Evolutionary conservation across 148 eudicot genomes (phyloP).

Genomic region (Arctostaphylos glauca): DNA sequence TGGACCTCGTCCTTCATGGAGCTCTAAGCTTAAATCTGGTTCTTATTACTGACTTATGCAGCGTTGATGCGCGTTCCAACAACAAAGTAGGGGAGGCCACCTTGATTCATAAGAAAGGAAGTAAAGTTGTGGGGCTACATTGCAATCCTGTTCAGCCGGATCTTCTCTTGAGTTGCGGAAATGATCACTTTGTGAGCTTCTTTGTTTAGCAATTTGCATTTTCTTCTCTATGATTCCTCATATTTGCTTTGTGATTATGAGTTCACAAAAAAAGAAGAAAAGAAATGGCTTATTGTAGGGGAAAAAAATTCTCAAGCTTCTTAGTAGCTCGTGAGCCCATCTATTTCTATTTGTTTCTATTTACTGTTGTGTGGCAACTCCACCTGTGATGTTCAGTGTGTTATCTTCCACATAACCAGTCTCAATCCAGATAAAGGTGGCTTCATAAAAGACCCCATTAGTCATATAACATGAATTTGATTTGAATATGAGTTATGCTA

Average conservation of each 20-base stretch:
- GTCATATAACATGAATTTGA: too few species aligned
- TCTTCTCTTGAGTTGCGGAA: slow-evolving; percentile 91
- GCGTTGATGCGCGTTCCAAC: slow-evolving; percentile 83
- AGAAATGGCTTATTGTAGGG: neutral
- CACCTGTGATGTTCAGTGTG: too few species aligned
- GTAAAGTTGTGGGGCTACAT: slow-evolving; percentile 89
- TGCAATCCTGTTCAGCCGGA: slow-evolving; percentile 97
- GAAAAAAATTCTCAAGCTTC: neutral
- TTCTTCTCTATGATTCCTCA: neutral
- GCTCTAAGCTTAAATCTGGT: neutral
- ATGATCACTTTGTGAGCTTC: slow-evolving; percentile 89
- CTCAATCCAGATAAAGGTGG: too few species aligned
- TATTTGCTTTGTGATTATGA: neutral
- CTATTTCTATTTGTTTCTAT: neutral
- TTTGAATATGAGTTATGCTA: too few species aligned
- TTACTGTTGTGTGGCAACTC: neutral
- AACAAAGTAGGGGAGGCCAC: slow-evolving; percentile 47
- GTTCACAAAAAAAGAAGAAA: neutral
- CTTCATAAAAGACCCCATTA: too few species aligned
- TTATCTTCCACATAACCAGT: too few species aligned
- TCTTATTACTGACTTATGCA: slow-evolving; percentile 19
- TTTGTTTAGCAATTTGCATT: neutral
- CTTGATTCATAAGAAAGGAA: slow-evolving; percentile 84
- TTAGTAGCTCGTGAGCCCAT: neutral
- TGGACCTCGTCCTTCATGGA: neutral